Percentiles rank a stretch among this genome's conserved stretches.
These are phyloP conservation scores for Monosporascus sp. DNA, from an alignment of 2,329 filamentous ascomycete genomes.

Conservation along the genomic window DNA sequence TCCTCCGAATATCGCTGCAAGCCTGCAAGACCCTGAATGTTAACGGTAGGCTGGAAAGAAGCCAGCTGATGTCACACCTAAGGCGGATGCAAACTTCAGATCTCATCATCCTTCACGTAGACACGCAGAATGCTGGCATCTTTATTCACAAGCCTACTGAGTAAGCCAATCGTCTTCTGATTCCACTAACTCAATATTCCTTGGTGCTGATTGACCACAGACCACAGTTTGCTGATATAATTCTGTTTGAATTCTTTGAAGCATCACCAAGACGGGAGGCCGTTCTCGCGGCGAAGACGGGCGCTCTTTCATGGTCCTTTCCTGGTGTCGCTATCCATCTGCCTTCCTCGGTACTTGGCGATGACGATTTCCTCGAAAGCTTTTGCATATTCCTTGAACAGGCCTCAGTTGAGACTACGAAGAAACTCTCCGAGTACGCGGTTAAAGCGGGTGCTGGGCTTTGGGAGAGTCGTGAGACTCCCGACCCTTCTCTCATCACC, in stretches of 20 bases:
- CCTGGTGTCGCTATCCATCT: slow-evolving; percentile 42
- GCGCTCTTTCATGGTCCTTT: slow-evolving; percentile 47
- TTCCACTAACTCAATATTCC: neutral
- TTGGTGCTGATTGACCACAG: slow-evolving; percentile 2
- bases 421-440: slow-evolving; percentile 44
- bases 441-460: slow-evolving; percentile 43
- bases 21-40: slow-evolving; percentile 9
- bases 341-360: slow-evolving; percentile 29
- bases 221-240: slow-evolving; percentile 4
- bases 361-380: slow-evolving; percentile 37
- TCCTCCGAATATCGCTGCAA: slow-evolving; percentile 7
- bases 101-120: slow-evolving; percentile 14
- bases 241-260: slow-evolving; percentile 53
- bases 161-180: slow-evolving; percentile 6
- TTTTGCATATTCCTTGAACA: slow-evolving; percentile 49
- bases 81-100: slow-evolving; percentile 6
- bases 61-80: slow-evolving; percentile 9
- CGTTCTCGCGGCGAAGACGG: slow-evolving; percentile 37
- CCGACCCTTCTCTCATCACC: slow-evolving; percentile 49
- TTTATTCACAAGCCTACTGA: slow-evolving; percentile 8
- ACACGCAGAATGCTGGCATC: slow-evolving; percentile 16
- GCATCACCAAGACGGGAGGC: slow-evolving; percentile 41
- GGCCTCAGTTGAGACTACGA: slow-evolving; percentile 45
- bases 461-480: slow-evolving; percentile 51
- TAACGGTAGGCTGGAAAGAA: slow-evolving; percentile 12